phyloP scores from a whole-genome alignment of 305 asterid species.

The Ilex paraguariensis region DNA sequence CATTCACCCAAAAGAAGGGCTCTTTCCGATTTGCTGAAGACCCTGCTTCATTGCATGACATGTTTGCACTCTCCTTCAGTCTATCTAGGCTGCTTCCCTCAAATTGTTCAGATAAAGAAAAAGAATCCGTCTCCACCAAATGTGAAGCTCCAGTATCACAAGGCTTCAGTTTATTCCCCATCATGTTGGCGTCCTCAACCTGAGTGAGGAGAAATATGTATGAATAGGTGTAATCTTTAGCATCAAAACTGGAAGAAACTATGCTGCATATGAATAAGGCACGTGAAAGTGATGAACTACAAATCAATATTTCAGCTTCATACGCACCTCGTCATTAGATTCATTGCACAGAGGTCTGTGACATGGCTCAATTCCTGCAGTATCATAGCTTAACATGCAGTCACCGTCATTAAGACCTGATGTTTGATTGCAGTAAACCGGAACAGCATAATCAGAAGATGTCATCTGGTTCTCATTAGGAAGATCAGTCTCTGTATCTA shows the following conservation, averaged over 20 bases:
- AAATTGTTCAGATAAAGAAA: slow-evolving; percentile 12
- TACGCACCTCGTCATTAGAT: slow-evolving; percentile 28
- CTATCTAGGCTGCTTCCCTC: slow-evolving; percentile 23
- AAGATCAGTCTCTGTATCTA: slow-evolving; percentile 21
- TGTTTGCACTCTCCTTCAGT: slow-evolving; percentile 9
- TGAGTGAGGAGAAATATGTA: slow-evolving; percentile 12
- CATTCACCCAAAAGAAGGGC: slow-evolving; percentile 58
- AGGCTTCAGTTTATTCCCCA: slow-evolving; percentile 11
- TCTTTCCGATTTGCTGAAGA: slow-evolving; percentile 21
- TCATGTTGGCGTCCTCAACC: slow-evolving; percentile 30
- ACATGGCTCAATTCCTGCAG: slow-evolving; percentile 23
- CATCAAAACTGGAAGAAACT: not conserved
- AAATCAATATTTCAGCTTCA: not conserved
- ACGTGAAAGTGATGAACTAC: too few species aligned
- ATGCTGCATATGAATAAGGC: too few species aligned
- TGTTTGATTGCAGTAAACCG: slow-evolving; percentile 20
- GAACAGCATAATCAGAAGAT: slow-evolving; percentile 28
- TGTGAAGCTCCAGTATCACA: slow-evolving; percentile 14
- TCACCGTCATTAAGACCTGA: slow-evolving; percentile 24
- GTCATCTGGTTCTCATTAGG: slow-evolving; percentile 28
- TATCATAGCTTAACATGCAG: slow-evolving; percentile 14
- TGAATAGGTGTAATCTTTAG: not conserved
- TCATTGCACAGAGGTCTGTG: slow-evolving; percentile 18
- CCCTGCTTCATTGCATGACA: slow-evolving; percentile 27
- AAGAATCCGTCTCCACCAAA: slow-evolving; percentile 19